Base-by-base conservation (phyloP, 2,329 filamentous ascomycete genomes). In the Sclerotinia trifoliorum region DNA sequence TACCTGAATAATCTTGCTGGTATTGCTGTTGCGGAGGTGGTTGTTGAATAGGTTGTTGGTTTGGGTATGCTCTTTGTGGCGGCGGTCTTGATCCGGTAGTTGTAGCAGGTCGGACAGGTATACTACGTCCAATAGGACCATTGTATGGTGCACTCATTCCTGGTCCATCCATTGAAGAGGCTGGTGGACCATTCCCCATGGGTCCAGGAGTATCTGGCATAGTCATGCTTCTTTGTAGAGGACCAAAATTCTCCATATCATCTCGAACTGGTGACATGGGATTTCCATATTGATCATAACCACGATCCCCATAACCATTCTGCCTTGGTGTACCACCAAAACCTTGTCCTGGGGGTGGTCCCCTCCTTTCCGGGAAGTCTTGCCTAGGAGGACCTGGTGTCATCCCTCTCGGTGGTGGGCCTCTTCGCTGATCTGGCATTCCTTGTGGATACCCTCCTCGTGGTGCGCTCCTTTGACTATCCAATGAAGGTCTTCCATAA, bases 211-310 rank as follows among this genome's bases (percentile, higher is more conserved):
- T 77, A 2, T 57, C 51, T 48, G 86, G 86, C 84, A 88, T 86
- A 6, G 87, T 89, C 82, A 84, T 85, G 68, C 86, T 89, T 72
- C 87, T 81, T n/a, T 79, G 75, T 11, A 84, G 85, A 2, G 84
- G 82, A 0, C 80, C 84, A 71, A 84, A 87, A 7, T 80, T 79
- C 51, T 81, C 78, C 69, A 75, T 78, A 35, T 62, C 58, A 24
- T 62, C 65, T 63, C 60, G 46, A 51, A 51, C 17, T 49, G 78
- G 58, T 26, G 73, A 72, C 48, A 48, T 68, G 54, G 68, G 72
- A 70, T 74, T 74, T 56, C 65, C 72, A 52, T 72, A 69, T 69
- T 70, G 61, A 68, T 75, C 72, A 69, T 73, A 75, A 5, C 73
- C 74, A 68, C 71, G 69, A 42, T 75, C 72, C 51, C 49, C 52